These are phyloP conservation scores for Acorus calamus DNA, from an alignment of 106 monocot genomes.

Conservation along the genomic window DNA sequence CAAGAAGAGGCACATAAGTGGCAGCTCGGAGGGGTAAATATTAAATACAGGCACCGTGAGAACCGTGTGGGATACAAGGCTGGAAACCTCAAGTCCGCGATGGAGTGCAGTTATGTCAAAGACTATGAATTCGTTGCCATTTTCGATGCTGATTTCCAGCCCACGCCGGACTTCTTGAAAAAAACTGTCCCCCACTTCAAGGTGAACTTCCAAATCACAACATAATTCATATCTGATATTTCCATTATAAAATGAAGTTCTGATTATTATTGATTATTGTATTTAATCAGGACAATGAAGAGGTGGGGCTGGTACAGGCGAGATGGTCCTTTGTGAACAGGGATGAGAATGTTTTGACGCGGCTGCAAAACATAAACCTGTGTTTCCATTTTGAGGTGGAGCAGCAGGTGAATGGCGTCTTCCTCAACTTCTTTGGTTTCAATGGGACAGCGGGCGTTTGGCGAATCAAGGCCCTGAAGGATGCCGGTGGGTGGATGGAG, in stretches of 20 bases:
- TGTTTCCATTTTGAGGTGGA: slow-evolving; percentile 99
- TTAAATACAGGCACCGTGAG: slow-evolving; percentile 71
- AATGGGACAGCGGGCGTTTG: slow-evolving; percentile 97
- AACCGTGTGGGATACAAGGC: slow-evolving; percentile 86
- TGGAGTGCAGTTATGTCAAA: slow-evolving; percentile 83
- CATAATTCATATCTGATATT: not conserved
- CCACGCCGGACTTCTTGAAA: slow-evolving; percentile 69
- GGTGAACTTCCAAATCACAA: slow-evolving; percentile 15
- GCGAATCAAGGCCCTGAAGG: slow-evolving; percentile 92
- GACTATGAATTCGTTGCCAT: slow-evolving; percentile 95
- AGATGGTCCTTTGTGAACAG: slow-evolving; percentile 98
- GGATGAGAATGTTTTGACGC: slow-evolving; percentile 91
- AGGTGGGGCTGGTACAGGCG: slow-evolving; percentile 78
- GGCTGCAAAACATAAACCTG: slow-evolving; percentile 90
- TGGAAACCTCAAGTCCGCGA: slow-evolving; percentile 92
- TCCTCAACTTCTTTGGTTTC: slow-evolving; percentile 95
- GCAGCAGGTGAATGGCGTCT: slow-evolving; percentile 92
- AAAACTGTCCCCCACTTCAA: slow-evolving; percentile 82
- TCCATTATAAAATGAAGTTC: no score
- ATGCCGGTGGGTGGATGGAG: slow-evolving; percentile 90
- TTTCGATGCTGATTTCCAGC: slow-evolving; percentile 96
- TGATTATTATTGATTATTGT: slow-evolving; percentile 1
- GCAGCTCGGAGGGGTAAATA: slow-evolving; percentile 54
- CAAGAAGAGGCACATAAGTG: slow-evolving; percentile 83
- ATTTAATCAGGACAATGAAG: slow-evolving; percentile 54